Base-by-base conservation (phyloP, 2,329 filamentous ascomycete species). In the Zymoseptoria tritici region DNA sequence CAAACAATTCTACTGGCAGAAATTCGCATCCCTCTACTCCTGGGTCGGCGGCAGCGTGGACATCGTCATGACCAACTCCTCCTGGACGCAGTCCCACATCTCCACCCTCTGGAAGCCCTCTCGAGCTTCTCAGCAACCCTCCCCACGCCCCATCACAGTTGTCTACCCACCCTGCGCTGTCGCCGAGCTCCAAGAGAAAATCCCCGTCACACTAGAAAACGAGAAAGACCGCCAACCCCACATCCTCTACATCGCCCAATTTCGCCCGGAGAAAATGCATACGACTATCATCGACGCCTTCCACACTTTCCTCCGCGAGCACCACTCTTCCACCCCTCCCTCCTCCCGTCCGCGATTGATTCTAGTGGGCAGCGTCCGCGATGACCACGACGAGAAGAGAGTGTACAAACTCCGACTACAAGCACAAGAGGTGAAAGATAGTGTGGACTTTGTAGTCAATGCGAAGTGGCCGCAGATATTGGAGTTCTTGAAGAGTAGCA, bases 231-330 rank as follows among this genome's bases (percentile, higher is more conserved):
- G 94, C 42, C 82, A 90, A 64, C 86, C 85, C 50, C 83, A 85
- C 49, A 77, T 99, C 13, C 80, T 99, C 19, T 99, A 96, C 77
- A 96, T 99, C 68, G 94, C 93, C 2, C 94, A 99, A 74, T 99
- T 99, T 74, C 88, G 94, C 0, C 93, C 94, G 0, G 94, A 99
- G 75, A 99, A 99, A 80, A 96, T 97, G 74, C 94, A 99, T 76
- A 81, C 87, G 46, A 83, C 96, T 22, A 88, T 99, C 57, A 78
- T 99, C 50, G 84, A 89, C 67, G 86, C 94, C 0, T 99, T 97
- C 70, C 85, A 91, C 31, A 78, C 85, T 57, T 93, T 96, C 70
- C 76, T 90, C 62, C 83, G 84, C 68, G 62, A 63, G 78, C 21
- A 83, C 81, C 42, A 80, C 79, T 21, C 77, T 76, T 46, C 64